A percentile compares a stretch with the other conserved stretches of the same genome.
Evolutionary conservation across 306 rosid genomes (phyloP).

Genomic region (Mimosa pudica): DNA sequence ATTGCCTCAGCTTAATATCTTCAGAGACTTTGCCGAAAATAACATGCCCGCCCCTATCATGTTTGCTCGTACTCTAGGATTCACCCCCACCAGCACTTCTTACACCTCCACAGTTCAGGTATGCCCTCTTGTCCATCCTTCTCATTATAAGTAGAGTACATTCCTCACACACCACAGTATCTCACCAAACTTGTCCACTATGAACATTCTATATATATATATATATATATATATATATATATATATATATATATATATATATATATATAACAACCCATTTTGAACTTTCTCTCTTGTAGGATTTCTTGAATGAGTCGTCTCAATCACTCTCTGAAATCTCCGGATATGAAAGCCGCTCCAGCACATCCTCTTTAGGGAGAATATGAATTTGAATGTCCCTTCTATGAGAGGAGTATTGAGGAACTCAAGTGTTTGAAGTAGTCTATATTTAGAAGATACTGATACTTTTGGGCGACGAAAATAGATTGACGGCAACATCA

Average conservation of each 20-base stretch:
- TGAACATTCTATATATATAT: no score
- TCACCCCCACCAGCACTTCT: slow-evolving; percentile 23
- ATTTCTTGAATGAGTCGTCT: slow-evolving; percentile 38
- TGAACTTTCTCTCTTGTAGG: slow-evolving; percentile 40
- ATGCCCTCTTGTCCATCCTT: background rate
- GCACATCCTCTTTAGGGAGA: slow-evolving; percentile 48
- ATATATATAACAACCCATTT: background rate
- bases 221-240: no score
- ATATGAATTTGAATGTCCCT: background rate
- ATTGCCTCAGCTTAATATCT: slow-evolving; percentile 70
- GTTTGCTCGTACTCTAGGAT: slow-evolving; percentile 16
- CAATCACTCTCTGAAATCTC: slow-evolving; percentile 35
- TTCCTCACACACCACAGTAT: background rate
- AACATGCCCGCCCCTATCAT: slow-evolving; percentile 37
- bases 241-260: no score
- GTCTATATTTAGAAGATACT: no score
- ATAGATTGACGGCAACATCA: no score
- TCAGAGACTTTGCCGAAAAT: slow-evolving; percentile 62
- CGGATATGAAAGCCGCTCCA: slow-evolving; percentile 54
- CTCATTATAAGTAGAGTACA: background rate
- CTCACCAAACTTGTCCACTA: background rate
- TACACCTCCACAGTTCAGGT: slow-evolving; percentile 40
- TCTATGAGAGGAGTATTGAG: no score
- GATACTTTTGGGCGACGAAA: no score
- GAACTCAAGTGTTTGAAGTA: no score